Conservation (phyloP, 1,139 yeast species). For the Yamadazyma oceani region DNA sequence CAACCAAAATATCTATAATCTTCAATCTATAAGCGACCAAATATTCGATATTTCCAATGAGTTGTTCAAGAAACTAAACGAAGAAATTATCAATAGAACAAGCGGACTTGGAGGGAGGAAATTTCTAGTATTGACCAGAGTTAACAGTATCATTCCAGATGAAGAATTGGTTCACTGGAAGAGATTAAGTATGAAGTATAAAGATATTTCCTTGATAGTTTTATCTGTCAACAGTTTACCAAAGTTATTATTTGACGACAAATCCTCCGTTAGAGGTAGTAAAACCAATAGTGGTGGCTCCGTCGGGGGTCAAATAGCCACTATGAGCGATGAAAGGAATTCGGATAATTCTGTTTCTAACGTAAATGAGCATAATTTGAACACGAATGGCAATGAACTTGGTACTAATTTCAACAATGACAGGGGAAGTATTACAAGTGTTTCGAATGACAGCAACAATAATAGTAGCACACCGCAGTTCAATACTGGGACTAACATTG, state of each 20-base stretch:
- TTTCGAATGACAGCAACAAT: background rate
- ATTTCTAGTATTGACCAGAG: constrained; percentile 64
- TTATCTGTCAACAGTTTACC: constrained; percentile 70
- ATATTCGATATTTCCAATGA: constrained; percentile 39
- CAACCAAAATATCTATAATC: constrained; percentile 24
- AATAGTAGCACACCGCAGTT: background rate
- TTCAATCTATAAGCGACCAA: constrained; percentile 38
- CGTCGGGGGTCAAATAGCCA: background rate
- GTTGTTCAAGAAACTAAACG: constrained; percentile 37
- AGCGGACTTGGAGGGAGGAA: constrained; percentile 51
- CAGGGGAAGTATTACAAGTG: background rate
- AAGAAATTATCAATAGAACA: constrained; percentile 32
- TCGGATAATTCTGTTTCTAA: background rate
- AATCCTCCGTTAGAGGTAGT: background rate
- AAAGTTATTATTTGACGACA: constrained; percentile 44
- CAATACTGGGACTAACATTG: background rate
- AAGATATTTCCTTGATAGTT: constrained; percentile 67
- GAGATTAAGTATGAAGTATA: constrained; percentile 57
- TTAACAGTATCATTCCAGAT: constrained; percentile 73
- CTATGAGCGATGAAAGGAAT: background rate
- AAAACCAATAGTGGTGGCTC: background rate
- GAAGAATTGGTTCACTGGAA: constrained; percentile 81
- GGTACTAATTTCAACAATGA: background rate
- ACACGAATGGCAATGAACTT: background rate
- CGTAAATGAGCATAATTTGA: too few species aligned